These are phyloP conservation scores for Hypoxylon fragiforme DNA, from an alignment of 495 filamentous ascomycete species.

Conservation along the genomic window DNA sequence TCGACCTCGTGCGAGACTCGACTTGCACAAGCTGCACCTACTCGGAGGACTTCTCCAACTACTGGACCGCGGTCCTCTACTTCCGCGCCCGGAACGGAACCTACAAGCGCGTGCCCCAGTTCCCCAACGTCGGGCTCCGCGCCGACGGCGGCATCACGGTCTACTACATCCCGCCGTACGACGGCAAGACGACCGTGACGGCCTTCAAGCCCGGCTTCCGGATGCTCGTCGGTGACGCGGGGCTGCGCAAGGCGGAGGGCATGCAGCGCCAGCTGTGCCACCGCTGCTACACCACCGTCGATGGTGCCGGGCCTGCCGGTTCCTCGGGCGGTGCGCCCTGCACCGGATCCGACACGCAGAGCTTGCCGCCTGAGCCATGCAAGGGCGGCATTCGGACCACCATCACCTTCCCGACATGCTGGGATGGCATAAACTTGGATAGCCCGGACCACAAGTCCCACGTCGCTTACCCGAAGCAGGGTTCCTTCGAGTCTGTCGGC, in stretches of 20 bases:
- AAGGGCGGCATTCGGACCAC: slow-evolving; percentile 42
- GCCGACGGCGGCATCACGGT: slow-evolving; percentile 48
- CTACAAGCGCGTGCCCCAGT: slow-evolving; percentile 47
- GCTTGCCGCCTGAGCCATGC: slow-evolving; percentile 26
- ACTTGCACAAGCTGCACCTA: slow-evolving; percentile 44
- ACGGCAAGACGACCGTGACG: slow-evolving; percentile 41
- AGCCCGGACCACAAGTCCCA: slow-evolving; percentile 63
- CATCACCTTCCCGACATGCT: slow-evolving; percentile 52
- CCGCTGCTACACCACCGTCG: slow-evolving; percentile 47
- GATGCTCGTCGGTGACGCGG: slow-evolving; percentile 68
- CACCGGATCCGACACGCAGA: slow-evolving; percentile 35
- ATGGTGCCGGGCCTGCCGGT: slow-evolving; percentile 13
- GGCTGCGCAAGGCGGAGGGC: slow-evolving; percentile 41
- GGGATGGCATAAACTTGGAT: slow-evolving; percentile 71
- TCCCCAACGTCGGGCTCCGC: slow-evolving; percentile 36
- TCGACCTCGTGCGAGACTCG: slow-evolving; percentile 34
- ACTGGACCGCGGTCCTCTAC: slow-evolving; percentile 47
- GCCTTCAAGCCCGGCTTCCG: slow-evolving; percentile 71
- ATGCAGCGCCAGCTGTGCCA: slow-evolving; percentile 54
- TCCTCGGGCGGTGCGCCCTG: slow-evolving; percentile 39
- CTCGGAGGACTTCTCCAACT: slow-evolving; percentile 45
- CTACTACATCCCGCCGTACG: slow-evolving; percentile 45
- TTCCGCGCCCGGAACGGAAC: slow-evolving; percentile 48
- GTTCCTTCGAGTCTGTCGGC: slow-evolving; percentile 40
- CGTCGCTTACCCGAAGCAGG: slow-evolving; percentile 48